Base-by-base conservation (phyloP, 1,284 basidiomycete species). In the Tylopilus sp. region DNA sequence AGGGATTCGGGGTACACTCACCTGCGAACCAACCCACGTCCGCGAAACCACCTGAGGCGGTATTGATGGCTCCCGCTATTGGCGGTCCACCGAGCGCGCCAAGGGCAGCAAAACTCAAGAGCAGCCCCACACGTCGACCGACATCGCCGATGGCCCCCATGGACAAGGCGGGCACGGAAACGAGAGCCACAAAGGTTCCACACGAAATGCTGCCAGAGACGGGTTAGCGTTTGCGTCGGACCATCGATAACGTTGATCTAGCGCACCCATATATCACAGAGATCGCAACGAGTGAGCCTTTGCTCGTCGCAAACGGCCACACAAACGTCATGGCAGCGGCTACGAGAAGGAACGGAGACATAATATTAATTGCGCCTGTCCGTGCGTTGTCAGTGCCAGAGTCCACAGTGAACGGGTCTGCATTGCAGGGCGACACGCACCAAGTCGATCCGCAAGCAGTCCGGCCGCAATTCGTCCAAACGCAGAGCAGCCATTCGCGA, bases 91-190 rank as follows among this genome's bases (percentile, higher is more conserved):
- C 66, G 21, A 79, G 59, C 0, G 73, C 71, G 10, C 77, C 76
- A 26, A 77, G 41, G 0, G 76, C 70, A 12, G 76, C 57, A 45
- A 83, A 67, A 8, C 74, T 79, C 64, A 82, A 70, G 36, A 76
- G 73, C 69, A 83, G 77, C 0, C 85, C 82, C 4, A 75, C 67
- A 11, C 82, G 74, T 29, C 78, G 71, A 28, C 84, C 84, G 7
- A 84, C 73, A 56, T 85, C 81, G n/a, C 68, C 67, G 2, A 74
- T 71, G 0, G 74, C 73, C 1, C 86, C 85, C 65, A 88, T 73
- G 4, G 73, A 69, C 52, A 84, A 77, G 35, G 80, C 71, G 1
- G 85, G 84, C 18, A 75, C 71, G 0, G 74, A 61, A 20, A 83
- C 57, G 11, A 84, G 68, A 1, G 78, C 77, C 8, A 79, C 75